Conservation (phyloP, 1,284 basidiomycete genomes). For the Apiotrichum porosum region DNA sequence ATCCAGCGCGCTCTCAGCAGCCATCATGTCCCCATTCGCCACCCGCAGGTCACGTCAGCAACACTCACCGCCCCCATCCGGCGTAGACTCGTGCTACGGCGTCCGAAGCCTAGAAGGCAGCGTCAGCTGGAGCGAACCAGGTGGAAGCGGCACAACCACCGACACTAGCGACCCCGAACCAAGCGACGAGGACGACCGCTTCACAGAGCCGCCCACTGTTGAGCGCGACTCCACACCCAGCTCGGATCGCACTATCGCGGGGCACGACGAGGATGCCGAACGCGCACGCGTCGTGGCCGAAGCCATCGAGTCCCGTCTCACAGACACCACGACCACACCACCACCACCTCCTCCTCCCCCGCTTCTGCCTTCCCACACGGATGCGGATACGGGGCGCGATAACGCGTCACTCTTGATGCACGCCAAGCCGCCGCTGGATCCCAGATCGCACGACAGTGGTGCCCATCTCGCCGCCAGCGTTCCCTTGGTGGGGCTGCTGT, state of each 20-base stretch:
- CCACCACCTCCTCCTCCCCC: neutral
- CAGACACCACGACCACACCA: neutral
- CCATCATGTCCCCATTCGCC: conserved; percentile 12
- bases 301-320: neutral
- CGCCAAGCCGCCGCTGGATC: too few relatives aligned
- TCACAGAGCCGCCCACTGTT: too few relatives aligned
- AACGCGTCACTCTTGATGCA: too few relatives aligned
- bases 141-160: neutral
- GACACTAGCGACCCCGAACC: neutral
- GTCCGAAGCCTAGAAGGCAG: conserved; percentile 26
- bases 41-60: conserved; percentile 10
- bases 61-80: conserved; percentile 11
- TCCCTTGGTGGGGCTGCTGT: too few relatives aligned
- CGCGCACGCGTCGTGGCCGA: too few relatives aligned
- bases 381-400: too few relatives aligned
- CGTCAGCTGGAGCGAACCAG: conserved; percentile 1
- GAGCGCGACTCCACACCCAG: too few relatives aligned
- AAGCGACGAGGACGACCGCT: neutral
- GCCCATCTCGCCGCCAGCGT: too few relatives aligned
- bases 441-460: too few relatives aligned
- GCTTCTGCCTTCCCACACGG: too few relatives aligned
- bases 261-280: neutral
- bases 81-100: conserved; percentile 26
- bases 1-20: conserved; percentile 9
- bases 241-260: too few relatives aligned